These are phyloP conservation scores for Flaveria trinervia DNA, from an alignment of 129 eudicot species.

Conservation along the genomic window DNA sequence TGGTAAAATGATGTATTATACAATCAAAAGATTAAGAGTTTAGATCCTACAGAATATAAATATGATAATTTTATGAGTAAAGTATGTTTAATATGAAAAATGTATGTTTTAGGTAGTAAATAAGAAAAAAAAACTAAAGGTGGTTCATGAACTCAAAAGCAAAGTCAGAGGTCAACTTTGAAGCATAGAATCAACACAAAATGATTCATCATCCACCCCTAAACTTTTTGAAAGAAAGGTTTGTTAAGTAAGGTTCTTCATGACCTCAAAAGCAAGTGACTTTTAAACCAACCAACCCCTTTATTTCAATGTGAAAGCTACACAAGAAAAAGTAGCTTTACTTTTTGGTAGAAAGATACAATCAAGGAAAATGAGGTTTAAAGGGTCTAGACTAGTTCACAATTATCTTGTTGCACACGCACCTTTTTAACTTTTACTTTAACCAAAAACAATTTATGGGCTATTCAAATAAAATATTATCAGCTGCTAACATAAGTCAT, in stretches of 20 bases:
- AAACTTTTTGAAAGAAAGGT: not conserved
- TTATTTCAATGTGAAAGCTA: slow-evolving; percentile 34
- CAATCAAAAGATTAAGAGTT: too few relatives aligned
- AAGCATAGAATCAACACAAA: slow-evolving; percentile 25
- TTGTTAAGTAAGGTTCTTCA: slow-evolving; percentile 22
- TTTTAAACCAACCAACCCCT: slow-evolving; percentile 30
- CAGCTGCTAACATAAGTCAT: not conserved
- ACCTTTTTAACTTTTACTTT: not conserved
- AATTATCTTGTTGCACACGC: not conserved
- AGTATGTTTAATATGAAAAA: too few relatives aligned
- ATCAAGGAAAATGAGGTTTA: slow-evolving; percentile 12
- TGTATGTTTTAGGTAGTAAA: too few relatives aligned
- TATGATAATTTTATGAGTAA: too few relatives aligned
- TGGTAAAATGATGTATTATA: too few relatives aligned
- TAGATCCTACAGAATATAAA: too few relatives aligned
- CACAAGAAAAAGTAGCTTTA: slow-evolving; percentile 22
- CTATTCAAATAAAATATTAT: not conserved
- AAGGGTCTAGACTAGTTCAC: not conserved
- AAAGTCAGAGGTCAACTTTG: slow-evolving; percentile 27
- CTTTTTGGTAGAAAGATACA: slow-evolving; percentile 26
- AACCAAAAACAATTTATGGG: not conserved
- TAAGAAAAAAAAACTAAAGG: too few relatives aligned
- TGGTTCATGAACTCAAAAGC: slow-evolving; percentile 32
- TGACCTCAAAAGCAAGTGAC: slow-evolving; percentile 41
- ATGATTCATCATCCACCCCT: slow-evolving; percentile 20